phyloP scores from a whole-genome alignment of 2,329 filamentous ascomycete genomes.

The Malbranchea cinnamomea region DNA sequence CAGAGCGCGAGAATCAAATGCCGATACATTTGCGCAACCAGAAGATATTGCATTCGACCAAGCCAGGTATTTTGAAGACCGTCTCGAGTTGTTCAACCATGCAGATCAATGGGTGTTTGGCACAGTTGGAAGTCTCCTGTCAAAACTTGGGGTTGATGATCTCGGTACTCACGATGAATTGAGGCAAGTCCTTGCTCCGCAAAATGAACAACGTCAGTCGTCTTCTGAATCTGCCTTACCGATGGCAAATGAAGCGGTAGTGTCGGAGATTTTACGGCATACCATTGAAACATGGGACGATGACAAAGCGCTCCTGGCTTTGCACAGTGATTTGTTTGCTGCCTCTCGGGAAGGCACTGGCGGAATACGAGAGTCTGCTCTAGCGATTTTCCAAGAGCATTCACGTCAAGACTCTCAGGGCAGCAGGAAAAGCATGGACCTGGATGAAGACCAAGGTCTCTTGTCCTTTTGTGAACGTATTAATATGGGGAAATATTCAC shows the following conservation, averaged over 20 bases:
- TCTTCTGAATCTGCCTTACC: too few species aligned
- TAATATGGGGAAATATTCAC: slow-evolving; percentile 33
- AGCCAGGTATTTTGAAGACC: slow-evolving; percentile 38
- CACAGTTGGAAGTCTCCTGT: slow-evolving; percentile 37
- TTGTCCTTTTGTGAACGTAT: slow-evolving; percentile 28
- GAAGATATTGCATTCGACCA: slow-evolving; percentile 37
- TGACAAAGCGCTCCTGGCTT: slow-evolving; percentile 27
- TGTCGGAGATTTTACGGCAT: slow-evolving; percentile 31
- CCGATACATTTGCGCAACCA: slow-evolving; percentile 29
- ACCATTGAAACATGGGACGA: slow-evolving; percentile 31
- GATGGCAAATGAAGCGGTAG: slow-evolving; percentile 14
- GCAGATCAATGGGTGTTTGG: slow-evolving; percentile 45
- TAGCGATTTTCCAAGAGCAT: slow-evolving; percentile 43
- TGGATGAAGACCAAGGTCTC: slow-evolving; percentile 25
- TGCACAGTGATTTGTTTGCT: slow-evolving; percentile 35
- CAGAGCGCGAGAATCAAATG: slow-evolving; percentile 42
- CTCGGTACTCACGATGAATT: slow-evolving; percentile 29
- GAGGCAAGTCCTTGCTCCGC: slow-evolving; percentile 15
- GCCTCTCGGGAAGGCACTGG: slow-evolving; percentile 33
- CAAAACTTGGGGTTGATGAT: slow-evolving; percentile 34
- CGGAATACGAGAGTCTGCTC: slow-evolving; percentile 32
- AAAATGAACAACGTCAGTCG: slow-evolving; percentile 9
- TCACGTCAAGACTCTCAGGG: slow-evolving; percentile 33
- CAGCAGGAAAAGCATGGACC: slow-evolving; percentile 21
- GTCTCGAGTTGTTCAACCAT: slow-evolving; percentile 36